Percentiles rank a stretch among this genome's conserved stretches.
These are phyloP conservation scores for Yarrowia sp. DNA, from an alignment of 805 yeast genomes.

Conservation along the genomic window DNA sequence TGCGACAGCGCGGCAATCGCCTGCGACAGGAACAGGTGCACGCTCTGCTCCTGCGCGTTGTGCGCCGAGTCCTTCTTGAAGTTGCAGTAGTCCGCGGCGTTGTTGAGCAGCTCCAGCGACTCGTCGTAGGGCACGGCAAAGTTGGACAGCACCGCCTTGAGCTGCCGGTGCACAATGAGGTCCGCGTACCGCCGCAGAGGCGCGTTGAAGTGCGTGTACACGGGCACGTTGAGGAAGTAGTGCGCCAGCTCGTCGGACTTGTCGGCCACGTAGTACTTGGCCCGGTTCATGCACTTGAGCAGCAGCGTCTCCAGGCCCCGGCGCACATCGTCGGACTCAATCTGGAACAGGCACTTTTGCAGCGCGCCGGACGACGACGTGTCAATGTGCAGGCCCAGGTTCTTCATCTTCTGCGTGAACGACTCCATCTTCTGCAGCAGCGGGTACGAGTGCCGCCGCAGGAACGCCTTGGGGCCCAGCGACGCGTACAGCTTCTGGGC, in stretches of 20 bases:
- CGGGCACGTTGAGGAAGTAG: constrained; percentile 75
- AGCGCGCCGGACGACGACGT: constrained; percentile 69
- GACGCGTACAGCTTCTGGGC: constrained; percentile 76
- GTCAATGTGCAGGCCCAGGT: constrained; percentile 56
- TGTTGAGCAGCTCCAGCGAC: constrained; percentile 57
- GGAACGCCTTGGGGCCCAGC: constrained; percentile 75
- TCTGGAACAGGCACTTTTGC: constrained; percentile 63
- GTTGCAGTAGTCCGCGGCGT: constrained; percentile 87
- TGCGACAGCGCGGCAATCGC: constrained; percentile 68
- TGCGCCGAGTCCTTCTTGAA: constrained; percentile 94
- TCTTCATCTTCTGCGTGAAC: constrained; percentile 66
- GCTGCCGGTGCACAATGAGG: constrained; percentile 86
- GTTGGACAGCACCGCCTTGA: constrained; percentile 59
- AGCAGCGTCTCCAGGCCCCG: constrained; percentile 75
- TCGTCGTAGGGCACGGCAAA: constrained; percentile 35
- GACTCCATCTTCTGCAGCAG: constrained; percentile 75
- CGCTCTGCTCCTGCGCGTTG: constrained; percentile 90
- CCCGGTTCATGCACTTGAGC: constrained; percentile 77
- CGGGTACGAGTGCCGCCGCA: constrained; percentile 87
- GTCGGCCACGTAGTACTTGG: constrained; percentile 48
- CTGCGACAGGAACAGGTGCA: constrained; percentile 80
- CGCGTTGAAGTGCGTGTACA: constrained; percentile 90
- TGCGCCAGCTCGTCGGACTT: constrained; percentile 76
- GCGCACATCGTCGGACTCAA: constrained; percentile 61
- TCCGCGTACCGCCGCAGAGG: constrained; percentile 93